phyloP scores from a whole-genome alignment of 352 stramenopile species.

The Pythium inflatum region DNA sequence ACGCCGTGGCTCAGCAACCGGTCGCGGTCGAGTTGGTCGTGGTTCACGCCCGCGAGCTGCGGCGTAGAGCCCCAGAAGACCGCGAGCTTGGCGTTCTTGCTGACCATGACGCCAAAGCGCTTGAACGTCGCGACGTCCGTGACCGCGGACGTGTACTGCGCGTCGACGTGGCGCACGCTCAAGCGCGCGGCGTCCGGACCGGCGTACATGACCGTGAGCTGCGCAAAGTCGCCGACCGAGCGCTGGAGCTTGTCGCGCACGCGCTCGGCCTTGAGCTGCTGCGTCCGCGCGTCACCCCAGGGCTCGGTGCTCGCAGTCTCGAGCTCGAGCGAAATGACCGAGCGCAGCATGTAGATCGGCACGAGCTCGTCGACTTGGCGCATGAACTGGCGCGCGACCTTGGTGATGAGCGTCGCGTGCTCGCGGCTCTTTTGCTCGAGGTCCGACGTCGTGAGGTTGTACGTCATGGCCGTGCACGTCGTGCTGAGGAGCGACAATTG shows the following conservation, averaged over 20 bases:
- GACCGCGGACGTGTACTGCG: not conserved
- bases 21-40: not conserved
- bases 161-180: not conserved
- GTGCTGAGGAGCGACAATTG: conserved; percentile 6
- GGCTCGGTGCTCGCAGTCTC: conserved; percentile 1
- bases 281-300: conserved; percentile 2
- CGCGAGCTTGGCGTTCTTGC: conserved; percentile 10
- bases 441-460: not conserved
- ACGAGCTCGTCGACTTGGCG: conserved; percentile 2
- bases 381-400: conserved; percentile 4
- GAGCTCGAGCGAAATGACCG: not conserved
- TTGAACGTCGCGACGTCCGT: conserved; percentile 8
- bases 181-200: not conserved
- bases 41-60: not conserved
- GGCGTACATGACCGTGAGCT: conserved; percentile 9
- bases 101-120: conserved; percentile 5
- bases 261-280: conserved; percentile 4
- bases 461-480: not conserved
- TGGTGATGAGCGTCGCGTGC: not conserved
- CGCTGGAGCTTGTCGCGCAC: conserved; percentile 4
- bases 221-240: conserved; percentile 3
- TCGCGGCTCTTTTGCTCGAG: conserved; percentile 3
- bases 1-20: conserved; percentile 2
- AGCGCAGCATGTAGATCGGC: conserved; percentile 10
- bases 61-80: not conserved